Percentiles rank a stretch among this genome's conserved stretches.
These are phyloP conservation scores for Cryphonectria naterciae DNA, from an alignment of 2,329 filamentous ascomycete species.

Conservation along the genomic window DNA sequence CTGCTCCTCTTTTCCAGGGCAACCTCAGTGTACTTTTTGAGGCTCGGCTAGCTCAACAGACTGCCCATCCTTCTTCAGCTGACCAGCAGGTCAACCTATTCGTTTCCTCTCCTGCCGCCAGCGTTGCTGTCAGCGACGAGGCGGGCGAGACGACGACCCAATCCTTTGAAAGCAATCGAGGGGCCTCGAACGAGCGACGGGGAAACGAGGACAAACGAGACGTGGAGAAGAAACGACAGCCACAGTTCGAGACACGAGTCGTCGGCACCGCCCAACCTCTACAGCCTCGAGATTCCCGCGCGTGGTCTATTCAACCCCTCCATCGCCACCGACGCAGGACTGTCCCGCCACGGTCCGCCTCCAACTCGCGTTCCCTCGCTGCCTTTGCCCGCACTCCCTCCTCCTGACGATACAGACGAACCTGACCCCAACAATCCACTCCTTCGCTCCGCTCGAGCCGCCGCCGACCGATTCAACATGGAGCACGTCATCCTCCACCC, in stretches of 20 bases:
- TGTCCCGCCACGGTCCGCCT: neutral
- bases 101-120: neutral
- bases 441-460: neutral
- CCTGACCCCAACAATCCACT: neutral
- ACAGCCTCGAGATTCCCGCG: constrained; percentile 4
- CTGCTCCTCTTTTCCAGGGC: neutral
- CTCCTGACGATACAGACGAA: neutral
- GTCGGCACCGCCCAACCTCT: neutral
- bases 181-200: neutral
- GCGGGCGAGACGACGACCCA: neutral
- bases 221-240: neutral
- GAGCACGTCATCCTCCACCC: constrained; percentile 72
- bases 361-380: constrained; percentile 2
- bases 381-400: constrained; percentile 3
- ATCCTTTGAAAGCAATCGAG: neutral
- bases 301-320: neutral
- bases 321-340: neutral
- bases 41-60: neutral
- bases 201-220: neutral
- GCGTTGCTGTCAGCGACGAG: neutral
- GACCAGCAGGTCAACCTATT: neutral
- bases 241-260: neutral
- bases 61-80: neutral
- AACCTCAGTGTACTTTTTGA: neutral
- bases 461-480: constrained; percentile 6